phyloP scores from a whole-genome alignment of 1,284 basidiomycete genomes.

The Ceratobasidium theobromae region DNA sequence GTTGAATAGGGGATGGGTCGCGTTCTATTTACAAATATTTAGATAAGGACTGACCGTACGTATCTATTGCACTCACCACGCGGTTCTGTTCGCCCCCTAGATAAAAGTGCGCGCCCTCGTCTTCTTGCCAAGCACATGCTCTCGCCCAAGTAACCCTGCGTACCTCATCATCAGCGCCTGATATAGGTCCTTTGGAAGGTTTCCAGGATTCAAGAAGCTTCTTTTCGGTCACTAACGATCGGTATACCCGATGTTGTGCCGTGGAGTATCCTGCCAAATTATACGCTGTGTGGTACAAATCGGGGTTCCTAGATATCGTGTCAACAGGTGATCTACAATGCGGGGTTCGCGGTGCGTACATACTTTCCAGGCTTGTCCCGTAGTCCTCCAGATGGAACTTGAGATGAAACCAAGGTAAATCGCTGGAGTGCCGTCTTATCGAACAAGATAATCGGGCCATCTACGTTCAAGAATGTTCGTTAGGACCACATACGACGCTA shows the following conservation, averaged over 20 bases:
- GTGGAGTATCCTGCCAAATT: slow-evolving; percentile 85
- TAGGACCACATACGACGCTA: slow-evolving; percentile 56
- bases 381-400: slow-evolving; percentile 81
- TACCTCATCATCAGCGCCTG: slow-evolving; percentile 43
- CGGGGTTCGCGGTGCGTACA: slow-evolving; percentile 35
- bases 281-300: slow-evolving; percentile 91
- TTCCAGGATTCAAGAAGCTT: slow-evolving; percentile 53
- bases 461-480: slow-evolving; percentile 40
- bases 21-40: slow-evolving; percentile 59
- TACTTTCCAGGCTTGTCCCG: slow-evolving; percentile 95
- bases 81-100: slow-evolving; percentile 68
- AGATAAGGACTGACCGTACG: neutral
- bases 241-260: slow-evolving; percentile 75
- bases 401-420: slow-evolving; percentile 85
- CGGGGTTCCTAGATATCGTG: slow-evolving; percentile 57
- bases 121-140: slow-evolving; percentile 74
- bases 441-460: slow-evolving; percentile 30
- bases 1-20: slow-evolving; percentile 87
- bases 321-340: too few relatives aligned
- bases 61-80: slow-evolving; percentile 56
- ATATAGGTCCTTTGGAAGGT: slow-evolving; percentile 41
- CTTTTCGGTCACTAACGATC: slow-evolving; percentile 50
- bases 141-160: slow-evolving; percentile 59
- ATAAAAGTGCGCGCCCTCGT: slow-evolving; percentile 58
- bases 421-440: slow-evolving; percentile 71